Evolutionary conservation across 805 yeast species (phyloP), one percentile per base, ranked within the genome.

Genomic region (Saccharomycopsis sp.): DNA sequence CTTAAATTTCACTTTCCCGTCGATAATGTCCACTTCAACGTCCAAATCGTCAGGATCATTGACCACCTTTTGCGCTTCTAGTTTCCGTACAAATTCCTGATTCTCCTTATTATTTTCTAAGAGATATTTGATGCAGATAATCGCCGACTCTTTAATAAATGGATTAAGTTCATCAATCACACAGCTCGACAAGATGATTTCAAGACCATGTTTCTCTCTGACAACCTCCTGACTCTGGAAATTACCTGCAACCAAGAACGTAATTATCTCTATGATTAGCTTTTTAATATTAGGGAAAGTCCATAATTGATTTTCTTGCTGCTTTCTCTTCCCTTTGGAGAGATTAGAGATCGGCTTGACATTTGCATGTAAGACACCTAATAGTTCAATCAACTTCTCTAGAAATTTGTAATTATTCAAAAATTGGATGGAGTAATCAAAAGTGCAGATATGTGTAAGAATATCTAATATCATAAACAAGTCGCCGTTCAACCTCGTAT

Each of bases 111-210:
- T 94, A 8, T 79, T 76, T 23, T 81, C 79, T 15, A 93, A 71
- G 35, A 91, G 70, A 61, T 84, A 85, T 65, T 85, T 81, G 29
- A 94, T 68, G 66, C 97, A 89, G 3, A 93, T 72, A 38, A 94
- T 87, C 1, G 96, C 80, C 60, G 93, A 74, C 67, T 93, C 99
- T 63, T 89, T 86, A 58, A 88, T 85, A 60, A 79, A 93, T 0
- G 97, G 98, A 69, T 94, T 96, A 68, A 88, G 83, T 52, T 84
- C 85, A 69, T 93, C 98, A 55, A 94, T 84, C 47, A 87, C 81
- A 72, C 97, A 92, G 62, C 85, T 86, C 5, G 92, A 86, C 23
- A 93, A 73, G 0, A 92, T 77, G 19, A 89, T 70, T 56, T 84
- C 89, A 14, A 93, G 69, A 0, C 90, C 96, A 52, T 86, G 88